A percentile compares a stretch with the other conserved stretches of the same genome.
Conservation (phyloP, 2,329 filamentous ascomycete species). For the Exophiala calicioides region DNA sequence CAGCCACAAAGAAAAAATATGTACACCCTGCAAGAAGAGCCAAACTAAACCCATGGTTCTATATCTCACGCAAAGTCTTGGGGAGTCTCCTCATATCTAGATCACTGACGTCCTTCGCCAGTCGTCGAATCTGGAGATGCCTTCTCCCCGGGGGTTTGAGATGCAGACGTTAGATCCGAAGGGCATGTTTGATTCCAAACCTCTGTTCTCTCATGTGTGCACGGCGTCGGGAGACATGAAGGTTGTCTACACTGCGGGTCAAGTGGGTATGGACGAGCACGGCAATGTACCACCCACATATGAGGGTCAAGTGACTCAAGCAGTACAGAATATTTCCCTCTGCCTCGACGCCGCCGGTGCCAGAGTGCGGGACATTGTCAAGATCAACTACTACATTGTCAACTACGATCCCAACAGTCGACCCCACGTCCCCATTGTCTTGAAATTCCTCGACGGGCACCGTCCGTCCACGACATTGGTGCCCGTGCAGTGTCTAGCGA, state of each 20-base stretch:
- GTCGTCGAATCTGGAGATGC: no score
- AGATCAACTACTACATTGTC: conserved; percentile 47
- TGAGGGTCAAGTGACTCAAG: conserved; percentile 44
- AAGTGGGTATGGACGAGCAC: conserved; percentile 36
- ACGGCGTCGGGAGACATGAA: background rate
- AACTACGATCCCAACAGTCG: conserved; percentile 42
- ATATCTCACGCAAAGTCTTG: no score
- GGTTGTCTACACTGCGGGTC: conserved; percentile 33
- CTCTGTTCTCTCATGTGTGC: conserved; percentile 3
- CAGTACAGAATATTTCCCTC: conserved; percentile 41
- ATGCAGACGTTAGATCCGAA: background rate
- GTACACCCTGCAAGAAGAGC: no score
- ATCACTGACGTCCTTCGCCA: no score
- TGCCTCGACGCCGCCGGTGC: conserved; percentile 40
- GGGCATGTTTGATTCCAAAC: background rate
- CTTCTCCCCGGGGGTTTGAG: no score
- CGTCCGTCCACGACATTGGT: conserved; percentile 46
- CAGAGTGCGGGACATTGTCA: conserved; percentile 40
- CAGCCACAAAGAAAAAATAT: no score
- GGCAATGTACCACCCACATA: conserved; percentile 39
- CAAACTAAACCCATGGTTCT: no score
- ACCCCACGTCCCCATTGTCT: conserved; percentile 39
- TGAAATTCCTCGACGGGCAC: conserved; percentile 42
- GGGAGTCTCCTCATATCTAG: no score
- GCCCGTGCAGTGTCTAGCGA: conserved; percentile 43